Evolutionary conservation across 805 yeast genomes (phyloP).

Genomic region (Ogataea pignaliae): DNA sequence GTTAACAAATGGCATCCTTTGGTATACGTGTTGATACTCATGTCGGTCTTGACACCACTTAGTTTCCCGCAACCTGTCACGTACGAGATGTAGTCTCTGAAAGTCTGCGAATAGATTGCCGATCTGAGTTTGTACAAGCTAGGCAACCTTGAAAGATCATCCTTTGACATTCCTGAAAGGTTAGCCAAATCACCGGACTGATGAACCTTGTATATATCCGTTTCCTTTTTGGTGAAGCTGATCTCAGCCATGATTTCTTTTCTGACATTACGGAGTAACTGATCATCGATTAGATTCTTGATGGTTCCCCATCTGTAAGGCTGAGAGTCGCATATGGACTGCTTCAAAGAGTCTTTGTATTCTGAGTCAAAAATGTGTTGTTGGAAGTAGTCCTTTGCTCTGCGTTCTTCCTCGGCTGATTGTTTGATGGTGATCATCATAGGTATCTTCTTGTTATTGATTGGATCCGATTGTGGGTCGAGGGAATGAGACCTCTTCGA

Average conservation of each 20-base stretch:
- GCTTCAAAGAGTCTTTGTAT: constrained; percentile 36
- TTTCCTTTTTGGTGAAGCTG: constrained; percentile 91
- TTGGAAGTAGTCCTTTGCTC: constrained; percentile 29
- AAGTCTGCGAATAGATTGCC: constrained; percentile 82
- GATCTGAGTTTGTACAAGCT: constrained; percentile 74
- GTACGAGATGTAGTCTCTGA: constrained; percentile 69
- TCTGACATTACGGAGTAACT: constrained; percentile 71
- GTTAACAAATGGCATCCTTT: constrained; percentile 92
- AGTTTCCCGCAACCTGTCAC: constrained; percentile 86
- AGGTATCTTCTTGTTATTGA: constrained; percentile 13
- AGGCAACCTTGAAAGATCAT: constrained; percentile 69
- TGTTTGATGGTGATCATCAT: constrained; percentile 24
- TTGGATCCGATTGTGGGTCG: too few species aligned
- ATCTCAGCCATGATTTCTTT: constrained; percentile 78
- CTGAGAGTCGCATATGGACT: constrained; percentile 47
- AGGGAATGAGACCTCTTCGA: constrained; percentile 4
- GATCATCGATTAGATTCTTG: constrained; percentile 66
- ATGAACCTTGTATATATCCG: constrained; percentile 90
- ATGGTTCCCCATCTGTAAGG: constrained; percentile 94
- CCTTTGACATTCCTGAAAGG: constrained; percentile 75
- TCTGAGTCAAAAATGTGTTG: constrained; percentile 31
- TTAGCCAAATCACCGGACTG: constrained; percentile 93
- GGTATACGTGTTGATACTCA: constrained; percentile 86
- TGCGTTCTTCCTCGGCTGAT: constrained; percentile 30
- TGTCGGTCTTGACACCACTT: constrained; percentile 87